Conservation (phyloP, 1,284 basidiomycete genomes). For the Irpex rosettiformis region DNA sequence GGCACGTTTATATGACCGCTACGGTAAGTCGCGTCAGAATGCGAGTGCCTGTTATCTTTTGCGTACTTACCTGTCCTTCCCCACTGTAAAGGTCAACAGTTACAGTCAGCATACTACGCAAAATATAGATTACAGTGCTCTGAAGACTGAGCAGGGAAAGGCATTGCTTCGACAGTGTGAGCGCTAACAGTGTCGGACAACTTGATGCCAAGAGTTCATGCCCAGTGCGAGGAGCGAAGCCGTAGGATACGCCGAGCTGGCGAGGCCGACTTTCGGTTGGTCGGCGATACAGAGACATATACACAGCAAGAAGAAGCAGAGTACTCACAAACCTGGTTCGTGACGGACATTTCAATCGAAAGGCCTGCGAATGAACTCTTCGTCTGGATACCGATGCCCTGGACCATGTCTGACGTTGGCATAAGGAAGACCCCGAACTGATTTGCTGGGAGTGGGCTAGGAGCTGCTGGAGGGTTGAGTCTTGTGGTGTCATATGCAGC, state of each 20-base stretch:
- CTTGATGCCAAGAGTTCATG: too few relatives aligned
- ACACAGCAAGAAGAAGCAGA: background rate
- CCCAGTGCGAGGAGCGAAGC: too few relatives aligned
- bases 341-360: conserved; percentile 46
- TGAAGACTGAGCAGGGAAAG: too few relatives aligned
- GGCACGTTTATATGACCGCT: conserved; percentile 42
- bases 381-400: conserved; percentile 23
- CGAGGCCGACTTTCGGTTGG: too few relatives aligned
- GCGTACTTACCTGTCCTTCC: conserved; percentile 21
- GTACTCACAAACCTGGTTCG: conserved; percentile 33
- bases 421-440: conserved; percentile 42
- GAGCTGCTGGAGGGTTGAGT: conserved; percentile 37
- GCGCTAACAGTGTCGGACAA: too few relatives aligned
- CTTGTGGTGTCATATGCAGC: conserved; percentile 42
- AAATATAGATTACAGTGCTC: background rate
- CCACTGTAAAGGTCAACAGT: conserved; percentile 16
- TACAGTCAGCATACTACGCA: background rate
- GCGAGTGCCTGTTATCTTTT: background rate
- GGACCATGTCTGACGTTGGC: conserved; percentile 36
- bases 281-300: background rate
- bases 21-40: background rate
- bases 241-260: too few relatives aligned
- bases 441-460: conserved; percentile 35
- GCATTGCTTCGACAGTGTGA: too few relatives aligned
- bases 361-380: conserved; percentile 44